Conservation (phyloP, 2,329 filamentous ascomycete species). For the Escovopsis sp. region DNA sequence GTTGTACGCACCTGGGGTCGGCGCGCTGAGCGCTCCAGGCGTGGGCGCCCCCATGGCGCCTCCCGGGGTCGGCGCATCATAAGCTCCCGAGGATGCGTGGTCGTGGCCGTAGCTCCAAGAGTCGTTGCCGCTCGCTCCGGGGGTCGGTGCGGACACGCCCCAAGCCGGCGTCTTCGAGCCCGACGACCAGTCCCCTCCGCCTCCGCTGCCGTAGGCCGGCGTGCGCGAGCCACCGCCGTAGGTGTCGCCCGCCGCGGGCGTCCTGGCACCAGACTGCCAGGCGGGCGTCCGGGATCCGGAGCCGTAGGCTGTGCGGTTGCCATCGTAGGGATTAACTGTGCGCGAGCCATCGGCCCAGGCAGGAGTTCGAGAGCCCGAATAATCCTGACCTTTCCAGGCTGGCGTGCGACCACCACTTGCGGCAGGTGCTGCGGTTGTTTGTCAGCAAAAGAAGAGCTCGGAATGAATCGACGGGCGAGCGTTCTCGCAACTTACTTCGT, state of each 20-base stretch:
- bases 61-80: conserved; percentile 58
- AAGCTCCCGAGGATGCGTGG: conserved; percentile 31
- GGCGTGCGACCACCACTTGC: conserved; percentile 46
- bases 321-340: conserved; percentile 57
- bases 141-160: conserved; percentile 43
- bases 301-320: conserved; percentile 65
- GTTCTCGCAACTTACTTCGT: conserved; percentile 42
- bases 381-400: conserved; percentile 42
- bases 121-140: conserved; percentile 38
- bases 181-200: conserved; percentile 45
- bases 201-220: conserved; percentile 41
- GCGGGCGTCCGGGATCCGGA: conserved; percentile 53
- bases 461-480: neutral
- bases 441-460: conserved; percentile 2
- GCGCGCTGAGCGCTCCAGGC: conserved; percentile 49
- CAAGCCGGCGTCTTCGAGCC: conserved; percentile 70
- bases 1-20: conserved; percentile 55
- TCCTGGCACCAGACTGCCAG: conserved; percentile 66
- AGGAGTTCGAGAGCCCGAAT: conserved; percentile 48
- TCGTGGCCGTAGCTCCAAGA: conserved; percentile 46
- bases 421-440: conserved; percentile 33
- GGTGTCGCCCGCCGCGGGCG: conserved; percentile 43
- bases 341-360: conserved; percentile 56
- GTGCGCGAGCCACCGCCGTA: conserved; percentile 56
- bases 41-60: conserved; percentile 44